Evolutionary conservation across 805 yeast species (phyloP), one percentile per base, ranked within the genome.

Genomic region (Myxozyma lipomycoides): DNA sequence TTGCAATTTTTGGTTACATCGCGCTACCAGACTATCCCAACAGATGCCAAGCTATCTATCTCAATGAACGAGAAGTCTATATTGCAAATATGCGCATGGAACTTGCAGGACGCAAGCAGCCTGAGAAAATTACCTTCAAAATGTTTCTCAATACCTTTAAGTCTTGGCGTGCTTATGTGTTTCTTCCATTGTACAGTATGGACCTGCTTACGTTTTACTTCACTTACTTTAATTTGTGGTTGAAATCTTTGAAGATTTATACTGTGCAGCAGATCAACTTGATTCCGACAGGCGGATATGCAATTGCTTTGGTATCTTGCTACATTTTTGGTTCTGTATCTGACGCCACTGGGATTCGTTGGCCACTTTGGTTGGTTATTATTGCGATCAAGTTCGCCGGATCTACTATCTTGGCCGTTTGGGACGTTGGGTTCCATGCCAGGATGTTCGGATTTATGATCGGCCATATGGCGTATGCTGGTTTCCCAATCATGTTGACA

Each of bases 1-100:
- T 76, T 36, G 77, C 72, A 4, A 18, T 70, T 3, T 32, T 61
- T 4, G 75, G 75, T 0, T 64, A 70, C 53, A 69, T 73, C 45
- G 63, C 71, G 2, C 69, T 77, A 43, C 83, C 82, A 3, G 81
- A 78, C 36, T 79, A 83, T 19, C 84, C 52, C 5, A 40, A 32
- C 45, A 17, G 34, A 6, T 44, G 49, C 37, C 18, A 28, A 22
- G 48, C 52, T 17, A 26, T 48, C n/a, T 52, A 44, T 28, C 47
- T 52, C 26, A 46, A 26, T 35, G 15, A 32, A 6, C 30, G 48
- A 2, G 53, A 52, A n/a, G 25, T 41, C 3, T 43, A 40, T 15
- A 42, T 52, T 24, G 54, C 51, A 2, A 37, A 43, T 22, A 26
- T 48, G 15, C 46, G 56, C 15, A 43, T 48, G 46, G 18, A 23